Evolutionary conservation across 2,329 filamentous ascomycete genomes (phyloP), one percentile per base, ranked within the genome.

Genomic region (Ophiobolus disseminans): DNA sequence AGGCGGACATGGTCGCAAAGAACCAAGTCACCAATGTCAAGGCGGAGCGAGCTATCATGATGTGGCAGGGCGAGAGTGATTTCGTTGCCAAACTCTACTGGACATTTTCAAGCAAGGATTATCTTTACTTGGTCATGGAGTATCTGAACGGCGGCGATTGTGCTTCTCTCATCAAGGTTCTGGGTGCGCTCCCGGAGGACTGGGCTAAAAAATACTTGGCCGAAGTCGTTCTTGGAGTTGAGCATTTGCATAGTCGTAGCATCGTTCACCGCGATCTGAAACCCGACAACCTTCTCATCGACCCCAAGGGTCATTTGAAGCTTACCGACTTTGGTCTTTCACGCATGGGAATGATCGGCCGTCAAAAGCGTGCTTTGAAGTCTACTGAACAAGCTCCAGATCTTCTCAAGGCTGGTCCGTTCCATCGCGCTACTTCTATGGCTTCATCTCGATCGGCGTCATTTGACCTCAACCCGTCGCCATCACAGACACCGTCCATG

Each of bases 1-100:
- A 99, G 75, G 92, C 94, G n/a, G 94, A 99, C 78, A 99, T 99
- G 94, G 91, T 99, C 55, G 94, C 94, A 53, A 99, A 99, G 76
- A 99, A 99, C 72, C 94, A 99, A 71, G 92, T 99, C 62, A 96
- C 94, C 60, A 99, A 99, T 68, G 94, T 99, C 66, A 97, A 99
- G 75, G 94, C 95, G 7, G 94, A 99, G 75, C 85, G 94, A 59
- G 95, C 95, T 17, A 99, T 99, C 69, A 97, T 99, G 94, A 99
- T 99, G 94, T 97, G 94, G 90, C 94, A 99, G 76, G 94, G 94
- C 17, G 91, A 97, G 73, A 99, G 95, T 72, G 94, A 99, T 51
- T 99, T 99, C 71, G 94, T 99, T 48, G 94, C 94, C 20, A 99
- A 99, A 77, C 82, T 99, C 10, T 99, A 97, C 76, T 99, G 95